Conservation (phyloP, 139 green algal genomes). For the Asterochloris sp. region DNA sequence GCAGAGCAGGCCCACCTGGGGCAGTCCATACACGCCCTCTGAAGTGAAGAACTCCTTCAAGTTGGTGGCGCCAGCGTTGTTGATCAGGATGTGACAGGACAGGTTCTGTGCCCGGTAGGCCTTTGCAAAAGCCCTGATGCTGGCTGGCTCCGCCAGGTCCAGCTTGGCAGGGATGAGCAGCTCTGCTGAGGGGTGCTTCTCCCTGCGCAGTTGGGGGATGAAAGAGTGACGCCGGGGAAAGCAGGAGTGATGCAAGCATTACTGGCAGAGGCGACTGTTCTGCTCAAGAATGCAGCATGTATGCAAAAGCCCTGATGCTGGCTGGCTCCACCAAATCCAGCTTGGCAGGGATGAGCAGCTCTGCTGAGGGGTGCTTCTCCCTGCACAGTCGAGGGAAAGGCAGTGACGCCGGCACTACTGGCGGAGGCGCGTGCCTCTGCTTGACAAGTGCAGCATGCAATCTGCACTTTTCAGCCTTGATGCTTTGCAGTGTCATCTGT, state of each 20-base stretch:
- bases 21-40: conserved; percentile 27
- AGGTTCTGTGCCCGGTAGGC: conserved; percentile 11
- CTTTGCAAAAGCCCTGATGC: conserved; percentile 33
- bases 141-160: conserved; percentile 28
- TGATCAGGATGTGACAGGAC: conserved; percentile 35
- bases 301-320: conserved; percentile 36
- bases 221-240: not conserved
- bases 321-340: conserved; percentile 31
- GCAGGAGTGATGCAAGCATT: not conserved
- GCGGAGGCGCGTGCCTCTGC: too few relatives aligned
- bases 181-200: conserved; percentile 14
- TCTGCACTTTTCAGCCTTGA: conserved; percentile 32
- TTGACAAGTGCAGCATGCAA: not conserved
- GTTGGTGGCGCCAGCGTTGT: conserved; percentile 44
- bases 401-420: not conserved
- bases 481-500: too few relatives aligned
- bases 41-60: conserved; percentile 18
- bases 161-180: conserved; percentile 33
- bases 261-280: too few relatives aligned
- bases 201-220: not conserved
- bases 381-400: conserved; percentile 1
- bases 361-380: conserved; percentile 17
- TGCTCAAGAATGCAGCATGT: not conserved
- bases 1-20: conserved; percentile 14
- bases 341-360: conserved; percentile 25